A percentile compares a stretch with the other conserved stretches of the same genome.
Conservation (phyloP, 2,329 filamentous ascomycete species). For the Botrytis pseudocinerea region DNA sequence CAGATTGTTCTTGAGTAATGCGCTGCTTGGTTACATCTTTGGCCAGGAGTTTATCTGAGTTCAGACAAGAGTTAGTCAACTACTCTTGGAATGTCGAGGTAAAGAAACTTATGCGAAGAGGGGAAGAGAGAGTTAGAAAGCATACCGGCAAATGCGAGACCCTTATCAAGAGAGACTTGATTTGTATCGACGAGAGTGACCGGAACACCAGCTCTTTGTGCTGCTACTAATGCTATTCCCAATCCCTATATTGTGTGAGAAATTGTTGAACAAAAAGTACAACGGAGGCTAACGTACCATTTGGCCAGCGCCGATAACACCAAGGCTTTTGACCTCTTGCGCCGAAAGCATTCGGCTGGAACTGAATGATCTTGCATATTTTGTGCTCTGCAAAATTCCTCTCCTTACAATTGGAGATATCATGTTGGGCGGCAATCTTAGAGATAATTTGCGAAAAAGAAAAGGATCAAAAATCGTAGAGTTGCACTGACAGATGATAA, state of each 20-base stretch:
- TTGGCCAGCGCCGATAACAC: constrained; percentile 91
- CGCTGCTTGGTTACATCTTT: constrained; percentile 90
- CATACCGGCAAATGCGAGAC: constrained; percentile 80
- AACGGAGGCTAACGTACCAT: constrained; percentile 62
- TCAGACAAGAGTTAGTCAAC: background rate
- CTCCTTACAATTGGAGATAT: constrained; percentile 34
- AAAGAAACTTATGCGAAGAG: background rate
- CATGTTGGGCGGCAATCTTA: constrained; percentile 31
- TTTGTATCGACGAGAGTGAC: constrained; percentile 85
- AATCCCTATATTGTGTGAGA: constrained; percentile 63
- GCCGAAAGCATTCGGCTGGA: constrained; percentile 60
- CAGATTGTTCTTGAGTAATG: constrained; percentile 78
- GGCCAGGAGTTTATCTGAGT: constrained; percentile 79
- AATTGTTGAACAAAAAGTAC: background rate
- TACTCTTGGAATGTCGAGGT: background rate
- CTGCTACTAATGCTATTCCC: constrained; percentile 92
- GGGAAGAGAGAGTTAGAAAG: background rate
- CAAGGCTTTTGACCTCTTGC: constrained; percentile 80
- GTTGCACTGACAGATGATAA: background rate
- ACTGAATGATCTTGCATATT: constrained; percentile 62
- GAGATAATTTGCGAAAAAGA: background rate
- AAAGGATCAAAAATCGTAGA: background rate
- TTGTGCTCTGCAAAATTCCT: constrained; percentile 32
- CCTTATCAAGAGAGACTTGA: constrained; percentile 83
- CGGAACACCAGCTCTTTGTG: constrained; percentile 77